phyloP scores from a whole-genome alignment of 1,284 basidiomycete species.

The Trichosporon sp. region DNA sequence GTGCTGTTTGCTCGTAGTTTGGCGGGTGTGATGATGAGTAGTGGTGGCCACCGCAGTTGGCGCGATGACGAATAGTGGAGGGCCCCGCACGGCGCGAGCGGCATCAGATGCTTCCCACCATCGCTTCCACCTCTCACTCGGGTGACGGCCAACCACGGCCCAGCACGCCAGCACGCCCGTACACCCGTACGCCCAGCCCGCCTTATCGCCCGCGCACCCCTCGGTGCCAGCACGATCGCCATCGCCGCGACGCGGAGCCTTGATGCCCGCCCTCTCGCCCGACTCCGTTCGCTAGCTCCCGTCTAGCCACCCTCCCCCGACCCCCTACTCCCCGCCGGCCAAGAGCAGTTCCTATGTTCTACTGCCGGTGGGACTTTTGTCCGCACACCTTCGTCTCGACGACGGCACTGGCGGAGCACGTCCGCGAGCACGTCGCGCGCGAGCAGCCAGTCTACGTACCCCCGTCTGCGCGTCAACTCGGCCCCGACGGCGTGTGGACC shows the following conservation, averaged over 20 bases:
- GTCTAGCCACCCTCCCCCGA: too few relatives aligned
- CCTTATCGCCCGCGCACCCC: background rate
- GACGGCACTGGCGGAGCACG: constrained; percentile 21
- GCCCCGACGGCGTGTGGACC: constrained; percentile 11
- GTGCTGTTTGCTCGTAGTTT: background rate
- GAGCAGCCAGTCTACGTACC: constrained; percentile 29
- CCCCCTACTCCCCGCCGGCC: background rate
- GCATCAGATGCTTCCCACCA: background rate
- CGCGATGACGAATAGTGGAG: background rate
- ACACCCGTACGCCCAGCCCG: background rate
- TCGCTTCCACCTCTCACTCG: background rate
- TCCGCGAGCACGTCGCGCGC: constrained; percentile 27
- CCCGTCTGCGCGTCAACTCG: background rate
- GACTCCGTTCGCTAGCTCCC: too few relatives aligned
- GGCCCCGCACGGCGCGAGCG: constrained; percentile 13
- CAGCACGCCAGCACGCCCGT: background rate
- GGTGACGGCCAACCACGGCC: constrained; percentile 5
- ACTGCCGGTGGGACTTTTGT: constrained; percentile 32
- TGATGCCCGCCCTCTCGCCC: background rate
- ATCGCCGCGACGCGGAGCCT: background rate
- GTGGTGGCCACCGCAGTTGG: background rate
- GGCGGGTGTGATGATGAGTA: background rate
- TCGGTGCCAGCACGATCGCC: constrained; percentile 13
- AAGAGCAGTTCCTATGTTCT: constrained; percentile 16
- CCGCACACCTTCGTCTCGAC: constrained; percentile 21